Percentiles rank a stretch among this genome's conserved stretches.
These are phyloP conservation scores for Spiraea crenata DNA, from an alignment of 331 rosid genomes.

Conservation along the genomic window DNA sequence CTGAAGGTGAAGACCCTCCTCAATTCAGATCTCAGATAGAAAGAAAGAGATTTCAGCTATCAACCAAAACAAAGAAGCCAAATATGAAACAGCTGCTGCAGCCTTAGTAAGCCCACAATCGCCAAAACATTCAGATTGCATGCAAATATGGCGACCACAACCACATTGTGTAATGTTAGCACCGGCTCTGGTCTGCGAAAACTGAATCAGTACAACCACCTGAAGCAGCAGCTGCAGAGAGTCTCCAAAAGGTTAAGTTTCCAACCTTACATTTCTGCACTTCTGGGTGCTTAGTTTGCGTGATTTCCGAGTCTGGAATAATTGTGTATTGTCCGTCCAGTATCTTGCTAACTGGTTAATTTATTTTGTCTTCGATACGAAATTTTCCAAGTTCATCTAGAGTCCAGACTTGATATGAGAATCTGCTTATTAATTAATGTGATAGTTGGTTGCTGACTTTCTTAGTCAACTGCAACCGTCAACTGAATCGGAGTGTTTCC, in stretches of 20 bases:
- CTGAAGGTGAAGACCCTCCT: not conserved
- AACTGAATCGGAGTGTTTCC: too few species aligned
- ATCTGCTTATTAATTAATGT: not conserved
- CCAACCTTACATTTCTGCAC: not conserved
- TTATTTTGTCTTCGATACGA: not conserved
- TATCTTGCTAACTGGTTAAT: not conserved
- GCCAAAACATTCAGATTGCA: not conserved
- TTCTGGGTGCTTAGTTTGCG: not conserved
- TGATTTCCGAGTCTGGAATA: not conserved
- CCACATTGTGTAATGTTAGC: constrained; percentile 37
- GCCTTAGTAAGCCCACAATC: not conserved
- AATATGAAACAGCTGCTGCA: not conserved
- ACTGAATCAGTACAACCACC: constrained; percentile 26
- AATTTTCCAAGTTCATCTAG: too few species aligned
- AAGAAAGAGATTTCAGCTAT: not conserved
- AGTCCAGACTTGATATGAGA: not conserved
- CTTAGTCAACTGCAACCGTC: too few species aligned
- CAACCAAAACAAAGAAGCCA: not conserved
- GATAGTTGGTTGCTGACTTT: too few species aligned
- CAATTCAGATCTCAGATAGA: not conserved
- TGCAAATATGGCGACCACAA: constrained; percentile 43
- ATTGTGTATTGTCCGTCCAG: too few species aligned
- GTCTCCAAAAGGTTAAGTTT: constrained; percentile 42
- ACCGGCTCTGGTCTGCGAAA: constrained; percentile 27
- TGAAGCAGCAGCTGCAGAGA: not conserved